Conservation (phyloP, 2,329 filamentous ascomycete species). For the Diaporthe australafricana region DNA sequence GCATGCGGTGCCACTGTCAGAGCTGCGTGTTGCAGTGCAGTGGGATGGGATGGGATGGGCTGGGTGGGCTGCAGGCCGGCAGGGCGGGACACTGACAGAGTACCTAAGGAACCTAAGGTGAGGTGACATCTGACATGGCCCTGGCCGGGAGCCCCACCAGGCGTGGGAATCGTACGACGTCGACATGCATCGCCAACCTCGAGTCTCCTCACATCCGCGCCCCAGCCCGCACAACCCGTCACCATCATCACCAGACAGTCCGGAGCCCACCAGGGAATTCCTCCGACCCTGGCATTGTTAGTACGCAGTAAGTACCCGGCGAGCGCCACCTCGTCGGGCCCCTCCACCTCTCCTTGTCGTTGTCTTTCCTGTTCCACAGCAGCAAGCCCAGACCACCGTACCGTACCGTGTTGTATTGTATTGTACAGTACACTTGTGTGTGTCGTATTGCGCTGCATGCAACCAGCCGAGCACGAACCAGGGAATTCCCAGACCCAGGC, state of each 20-base stretch:
- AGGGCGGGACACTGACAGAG: too few species aligned
- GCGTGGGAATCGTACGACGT: conserved; percentile 26
- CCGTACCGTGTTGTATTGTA: background rate
- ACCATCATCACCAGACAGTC: conserved; percentile 17
- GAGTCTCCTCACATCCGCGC: background rate
- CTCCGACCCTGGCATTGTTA: conserved; percentile 14
- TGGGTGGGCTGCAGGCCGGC: too few species aligned
- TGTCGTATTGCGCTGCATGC: conserved; percentile 19
- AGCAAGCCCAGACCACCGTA: background rate
- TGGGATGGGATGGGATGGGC: too few species aligned
- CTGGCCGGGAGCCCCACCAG: background rate
- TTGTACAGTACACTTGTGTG: background rate
- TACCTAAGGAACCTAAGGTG: background rate
- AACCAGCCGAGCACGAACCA: conserved; percentile 15
- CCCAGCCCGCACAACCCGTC: background rate
- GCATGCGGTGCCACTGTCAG: too few species aligned
- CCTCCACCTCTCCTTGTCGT: conserved; percentile 7
- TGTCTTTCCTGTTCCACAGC: conserved; percentile 7
- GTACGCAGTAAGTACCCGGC: background rate
- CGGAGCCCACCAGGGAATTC: background rate
- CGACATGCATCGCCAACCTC: conserved; percentile 6
- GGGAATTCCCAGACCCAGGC: conserved; percentile 1
- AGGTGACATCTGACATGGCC: conserved; percentile 29
- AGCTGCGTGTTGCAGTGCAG: too few species aligned
- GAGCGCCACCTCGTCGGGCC: conserved; percentile 22